Conservation (phyloP, 257 asterid genomes). For the Solanum raphanifolium region DNA sequence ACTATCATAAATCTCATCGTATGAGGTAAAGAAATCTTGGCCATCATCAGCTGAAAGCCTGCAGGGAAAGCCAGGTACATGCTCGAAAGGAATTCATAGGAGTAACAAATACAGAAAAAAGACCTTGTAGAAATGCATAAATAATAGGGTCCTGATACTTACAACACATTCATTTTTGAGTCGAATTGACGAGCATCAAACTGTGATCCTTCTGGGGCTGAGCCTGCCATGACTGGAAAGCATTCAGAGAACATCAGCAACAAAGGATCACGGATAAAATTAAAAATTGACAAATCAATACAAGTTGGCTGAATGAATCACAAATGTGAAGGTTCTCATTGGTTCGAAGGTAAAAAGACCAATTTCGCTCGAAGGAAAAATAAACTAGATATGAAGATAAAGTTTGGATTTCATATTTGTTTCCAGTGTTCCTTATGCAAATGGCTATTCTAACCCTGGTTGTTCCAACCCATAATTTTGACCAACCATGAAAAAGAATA, state of each 20-base stretch:
- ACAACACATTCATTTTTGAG: neutral
- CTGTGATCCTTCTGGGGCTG: neutral
- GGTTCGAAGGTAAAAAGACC: neutral
- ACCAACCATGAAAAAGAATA: neutral
- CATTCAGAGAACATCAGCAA: neutral
- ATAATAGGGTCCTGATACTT: neutral
- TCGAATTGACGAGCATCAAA: neutral
- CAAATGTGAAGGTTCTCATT: neutral
- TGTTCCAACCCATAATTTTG: neutral
- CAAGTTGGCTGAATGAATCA: no score
- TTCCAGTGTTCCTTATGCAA: neutral
- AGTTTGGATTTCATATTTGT: neutral
- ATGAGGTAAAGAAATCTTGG: neutral
- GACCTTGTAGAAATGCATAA: neutral
- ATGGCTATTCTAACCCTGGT: neutral
- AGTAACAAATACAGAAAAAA: neutral
- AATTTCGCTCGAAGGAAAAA: neutral
- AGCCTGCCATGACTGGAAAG: neutral
- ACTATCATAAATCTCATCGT: neutral
- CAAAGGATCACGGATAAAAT: neutral
- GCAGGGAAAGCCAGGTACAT: neutral
- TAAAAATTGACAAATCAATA: no score
- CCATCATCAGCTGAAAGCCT: neutral
- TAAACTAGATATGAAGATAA: neutral
- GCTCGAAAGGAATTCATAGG: neutral